Conservation (phyloP, 2,329 filamentous ascomycete genomes). For the Exophiala mesophila region DNA sequence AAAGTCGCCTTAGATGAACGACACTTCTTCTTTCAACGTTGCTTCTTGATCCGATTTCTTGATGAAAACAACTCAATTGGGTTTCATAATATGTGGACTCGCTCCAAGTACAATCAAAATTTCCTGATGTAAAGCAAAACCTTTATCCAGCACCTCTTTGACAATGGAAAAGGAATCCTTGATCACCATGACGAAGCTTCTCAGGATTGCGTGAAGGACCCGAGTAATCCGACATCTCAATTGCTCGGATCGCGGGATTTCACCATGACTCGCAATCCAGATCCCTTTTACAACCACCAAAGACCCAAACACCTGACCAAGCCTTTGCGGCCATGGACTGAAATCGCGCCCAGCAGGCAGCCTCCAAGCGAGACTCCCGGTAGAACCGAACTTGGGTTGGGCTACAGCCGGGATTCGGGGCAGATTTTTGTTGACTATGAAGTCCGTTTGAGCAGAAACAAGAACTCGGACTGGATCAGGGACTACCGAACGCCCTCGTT, state of each 20-base stretch:
- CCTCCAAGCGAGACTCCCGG: too few relatives aligned
- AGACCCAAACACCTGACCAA: not conserved
- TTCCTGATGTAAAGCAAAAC: too few relatives aligned
- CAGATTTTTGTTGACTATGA: constrained; percentile 21
- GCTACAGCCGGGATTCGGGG: constrained; percentile 21
- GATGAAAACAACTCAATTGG: too few relatives aligned
- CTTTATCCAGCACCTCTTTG: not conserved
- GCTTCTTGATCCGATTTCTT: too few relatives aligned
- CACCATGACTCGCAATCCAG: not conserved
- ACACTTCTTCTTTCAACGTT: too few relatives aligned
- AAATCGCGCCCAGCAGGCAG: constrained; percentile 6
- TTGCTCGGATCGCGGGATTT: not conserved
- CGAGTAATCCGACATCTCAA: too few relatives aligned
- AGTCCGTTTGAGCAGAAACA: constrained; percentile 10
- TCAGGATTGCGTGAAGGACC: too few relatives aligned
- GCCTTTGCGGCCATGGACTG: not conserved
- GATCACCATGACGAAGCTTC: constrained; percentile 25
- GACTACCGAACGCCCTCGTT: constrained; percentile 18
- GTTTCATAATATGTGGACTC: too few relatives aligned
- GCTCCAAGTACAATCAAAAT: too few relatives aligned
- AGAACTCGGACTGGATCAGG: constrained; percentile 22
- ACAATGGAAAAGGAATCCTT: constrained; percentile 25
- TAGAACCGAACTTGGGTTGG: too few relatives aligned
- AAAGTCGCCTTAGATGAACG: too few relatives aligned
- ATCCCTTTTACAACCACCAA: not conserved